These are phyloP conservation scores for Cymbidium sinense DNA, from an alignment of 106 monocot species.

Conservation along the genomic window DNA sequence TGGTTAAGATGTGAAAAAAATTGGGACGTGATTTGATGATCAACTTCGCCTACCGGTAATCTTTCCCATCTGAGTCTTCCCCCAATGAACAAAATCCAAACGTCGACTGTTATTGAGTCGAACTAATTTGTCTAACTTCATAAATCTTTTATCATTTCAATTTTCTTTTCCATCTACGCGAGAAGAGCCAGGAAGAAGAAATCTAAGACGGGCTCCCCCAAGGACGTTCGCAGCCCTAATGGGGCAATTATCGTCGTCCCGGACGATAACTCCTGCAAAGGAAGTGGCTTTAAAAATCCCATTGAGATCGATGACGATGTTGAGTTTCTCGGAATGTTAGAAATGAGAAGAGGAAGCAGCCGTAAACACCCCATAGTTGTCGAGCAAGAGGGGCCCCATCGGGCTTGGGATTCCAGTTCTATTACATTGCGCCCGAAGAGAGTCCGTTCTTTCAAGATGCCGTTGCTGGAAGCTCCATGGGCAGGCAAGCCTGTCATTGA, in stretches of 20 bases:
- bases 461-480: not conserved
- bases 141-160: not conserved
- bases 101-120: not conserved
- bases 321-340: not conserved
- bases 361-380: conserved; percentile 4
- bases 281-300: not conserved
- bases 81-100: not conserved
- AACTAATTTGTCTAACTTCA: not conserved
- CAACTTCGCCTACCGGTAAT: not conserved
- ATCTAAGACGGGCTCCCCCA: not conserved
- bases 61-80: not conserved
- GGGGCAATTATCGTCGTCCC: not conserved
- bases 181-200: not conserved
- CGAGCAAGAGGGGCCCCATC: not conserved
- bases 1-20: not conserved
- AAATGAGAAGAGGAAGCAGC: not conserved
- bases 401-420: not conserved
- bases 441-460: not conserved
- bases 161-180: not conserved
- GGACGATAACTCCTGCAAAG: not conserved
- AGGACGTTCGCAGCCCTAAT: not conserved
- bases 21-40: not conserved
- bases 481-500: not conserved
- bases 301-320: conserved; percentile 9
- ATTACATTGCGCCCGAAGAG: not conserved